Evolutionary conservation across 371 early-diverging fungal genomes (phyloP).

Genomic region (Lichtheimia ornata): DNA sequence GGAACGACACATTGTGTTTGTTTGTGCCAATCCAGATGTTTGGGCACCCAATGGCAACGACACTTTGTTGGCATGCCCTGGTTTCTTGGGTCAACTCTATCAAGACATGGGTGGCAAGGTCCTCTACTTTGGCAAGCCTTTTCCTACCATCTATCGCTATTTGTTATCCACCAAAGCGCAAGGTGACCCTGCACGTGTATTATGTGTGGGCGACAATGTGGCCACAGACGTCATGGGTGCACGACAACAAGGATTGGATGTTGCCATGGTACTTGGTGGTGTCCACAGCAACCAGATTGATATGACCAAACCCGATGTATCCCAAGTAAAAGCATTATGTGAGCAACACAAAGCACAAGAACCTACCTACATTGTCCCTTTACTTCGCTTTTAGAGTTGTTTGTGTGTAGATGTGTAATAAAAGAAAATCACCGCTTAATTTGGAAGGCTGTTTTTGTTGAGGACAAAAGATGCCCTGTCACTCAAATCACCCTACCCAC

Average conservation of each 20-base stretch:
- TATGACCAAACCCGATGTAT: background rate
- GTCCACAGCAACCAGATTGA: slow-evolving; percentile 31
- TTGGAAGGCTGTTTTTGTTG: slow-evolving; percentile 3
- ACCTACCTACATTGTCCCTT: slow-evolving; percentile 7
- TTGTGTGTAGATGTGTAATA: background rate
- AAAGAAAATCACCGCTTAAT: background rate
- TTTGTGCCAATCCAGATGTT: slow-evolving; percentile 51
- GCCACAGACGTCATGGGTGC: slow-evolving; percentile 49
- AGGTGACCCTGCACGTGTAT: slow-evolving; percentile 9
- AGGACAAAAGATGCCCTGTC: too few species aligned
- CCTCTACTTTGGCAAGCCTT: slow-evolving; percentile 50
- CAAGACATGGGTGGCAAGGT: slow-evolving; percentile 44
- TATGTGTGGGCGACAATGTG: slow-evolving; percentile 49
- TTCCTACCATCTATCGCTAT: slow-evolving; percentile 40
- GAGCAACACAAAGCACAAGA: slow-evolving; percentile 2
- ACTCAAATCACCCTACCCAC: too few species aligned
- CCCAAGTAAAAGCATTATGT: slow-evolving; percentile 1
- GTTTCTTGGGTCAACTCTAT: slow-evolving; percentile 43
- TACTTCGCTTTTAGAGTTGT: background rate
- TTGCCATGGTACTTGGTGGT: slow-evolving; percentile 51
- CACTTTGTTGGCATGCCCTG: slow-evolving; percentile 35
- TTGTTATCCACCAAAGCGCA: slow-evolving; percentile 16
- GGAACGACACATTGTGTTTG: slow-evolving; percentile 26
- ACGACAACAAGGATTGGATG: slow-evolving; percentile 34
- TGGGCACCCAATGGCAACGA: slow-evolving; percentile 42